These are phyloP conservation scores for Bipolaris gigantea DNA, from an alignment of 2,329 filamentous ascomycete genomes.

Conservation along the genomic window DNA sequence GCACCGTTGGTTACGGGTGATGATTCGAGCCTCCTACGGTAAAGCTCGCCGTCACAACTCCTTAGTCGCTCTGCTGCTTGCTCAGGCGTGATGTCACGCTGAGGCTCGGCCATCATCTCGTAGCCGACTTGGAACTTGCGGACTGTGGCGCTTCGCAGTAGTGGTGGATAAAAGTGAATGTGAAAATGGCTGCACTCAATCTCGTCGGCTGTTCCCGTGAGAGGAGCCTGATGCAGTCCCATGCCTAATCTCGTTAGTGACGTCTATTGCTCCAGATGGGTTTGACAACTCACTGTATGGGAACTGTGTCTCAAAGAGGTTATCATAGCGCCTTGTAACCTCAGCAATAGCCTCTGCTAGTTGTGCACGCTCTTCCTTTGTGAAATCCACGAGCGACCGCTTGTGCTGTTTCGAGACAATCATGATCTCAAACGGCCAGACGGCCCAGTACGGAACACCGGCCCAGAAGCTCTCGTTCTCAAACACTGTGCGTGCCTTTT, in stretches of 20 bases:
- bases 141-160: constrained; percentile 89
- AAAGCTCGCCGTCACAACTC: constrained; percentile 77
- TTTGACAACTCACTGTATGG: constrained; percentile 73
- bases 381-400: constrained; percentile 80
- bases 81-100: constrained; percentile 95
- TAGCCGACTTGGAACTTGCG: constrained; percentile 97
- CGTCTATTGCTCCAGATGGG: not conserved
- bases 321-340: constrained; percentile 90
- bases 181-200: constrained; percentile 88
- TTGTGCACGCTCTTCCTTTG: constrained; percentile 66
- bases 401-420: constrained; percentile 83
- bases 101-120: constrained; percentile 96
- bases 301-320: constrained; percentile 94
- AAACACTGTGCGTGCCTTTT: constrained; percentile 83
- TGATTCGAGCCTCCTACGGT: constrained; percentile 62
- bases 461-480: constrained; percentile 84
- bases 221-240: constrained; percentile 91
- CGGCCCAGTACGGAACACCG: constrained; percentile 95
- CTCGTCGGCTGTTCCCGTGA: constrained; percentile 79
- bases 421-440: constrained; percentile 97
- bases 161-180: constrained; percentile 95
- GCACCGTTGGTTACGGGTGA: constrained; percentile 19
- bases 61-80: constrained; percentile 82
- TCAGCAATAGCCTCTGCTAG: constrained; percentile 86
- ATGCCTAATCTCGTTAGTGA: constrained; percentile 60